phyloP scores from a whole-genome alignment of 179 eudicot genomes.

The Gypsophila paniculata region DNA sequence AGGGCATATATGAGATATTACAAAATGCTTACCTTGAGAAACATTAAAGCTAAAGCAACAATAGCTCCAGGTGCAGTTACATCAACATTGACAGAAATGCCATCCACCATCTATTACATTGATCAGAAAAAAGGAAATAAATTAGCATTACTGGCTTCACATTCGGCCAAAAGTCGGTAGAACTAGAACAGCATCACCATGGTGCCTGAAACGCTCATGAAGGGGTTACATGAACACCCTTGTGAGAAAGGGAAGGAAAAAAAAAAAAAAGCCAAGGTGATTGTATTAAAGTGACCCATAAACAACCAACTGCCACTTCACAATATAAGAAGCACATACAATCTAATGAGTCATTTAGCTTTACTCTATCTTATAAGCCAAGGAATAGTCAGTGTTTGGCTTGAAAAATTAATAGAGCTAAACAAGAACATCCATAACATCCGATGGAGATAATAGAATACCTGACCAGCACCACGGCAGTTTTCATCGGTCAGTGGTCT shows the following conservation, averaged over 20 bases:
- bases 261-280: not conserved
- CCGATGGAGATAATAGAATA: constrained; percentile 16
- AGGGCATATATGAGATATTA: constrained; percentile 4
- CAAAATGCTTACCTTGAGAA: constrained; percentile 62
- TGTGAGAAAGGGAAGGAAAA: not conserved
- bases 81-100: constrained; percentile 65
- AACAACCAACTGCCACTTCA: not conserved
- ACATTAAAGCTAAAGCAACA: constrained; percentile 84
- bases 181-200: not conserved
- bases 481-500: constrained; percentile 50
- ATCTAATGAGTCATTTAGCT: not conserved
- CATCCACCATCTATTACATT: constrained; percentile 59
- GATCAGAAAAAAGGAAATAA: constrained; percentile 9
- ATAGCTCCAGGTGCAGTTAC: constrained; percentile 99
- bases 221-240: not conserved
- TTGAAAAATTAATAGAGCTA: not conserved
- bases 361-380: not conserved
- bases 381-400: not conserved
- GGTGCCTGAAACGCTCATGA: not conserved
- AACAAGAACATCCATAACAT: not conserved
- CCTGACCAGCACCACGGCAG: constrained; percentile 71
- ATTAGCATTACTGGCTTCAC: not conserved
- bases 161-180: constrained; percentile 3
- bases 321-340: not conserved
- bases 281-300: not conserved